A percentile compares a stretch with the other conserved stretches of the same genome.
Conservation (phyloP, 73 alveolate species). For the Paramecium primaurelia region DNA sequence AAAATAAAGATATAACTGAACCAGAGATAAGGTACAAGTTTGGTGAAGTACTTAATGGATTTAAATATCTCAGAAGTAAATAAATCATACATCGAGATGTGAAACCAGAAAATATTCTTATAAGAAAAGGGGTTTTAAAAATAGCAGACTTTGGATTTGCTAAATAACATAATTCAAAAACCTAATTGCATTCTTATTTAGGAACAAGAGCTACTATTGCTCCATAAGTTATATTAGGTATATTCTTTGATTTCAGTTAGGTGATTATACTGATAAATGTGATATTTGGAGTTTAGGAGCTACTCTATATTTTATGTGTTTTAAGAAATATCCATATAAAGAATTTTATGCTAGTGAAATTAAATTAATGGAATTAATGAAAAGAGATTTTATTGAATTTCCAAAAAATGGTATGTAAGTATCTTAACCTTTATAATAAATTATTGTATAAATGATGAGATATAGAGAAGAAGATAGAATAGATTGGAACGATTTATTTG, state of each 20-base stretch:
- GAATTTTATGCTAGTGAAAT: slow-evolving; percentile 47
- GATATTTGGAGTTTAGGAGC: slow-evolving; percentile 90
- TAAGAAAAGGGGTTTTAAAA: slow-evolving; percentile 81
- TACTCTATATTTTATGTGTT: slow-evolving; percentile 80
- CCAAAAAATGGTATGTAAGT: slow-evolving; percentile 21
- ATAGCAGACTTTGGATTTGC: slow-evolving; percentile 98
- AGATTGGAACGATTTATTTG: slow-evolving; percentile 42
- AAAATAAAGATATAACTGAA: slow-evolving; percentile 8
- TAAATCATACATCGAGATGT: slow-evolving; percentile 88
- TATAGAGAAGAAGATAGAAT: slow-evolving; percentile 56
- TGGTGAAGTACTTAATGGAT: slow-evolving; percentile 48
- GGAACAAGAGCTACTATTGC: slow-evolving; percentile 90
- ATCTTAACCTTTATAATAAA: neutral
- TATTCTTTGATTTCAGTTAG: slow-evolving; percentile 50
- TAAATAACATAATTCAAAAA: slow-evolving; percentile 39
- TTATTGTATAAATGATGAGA: slow-evolving; percentile 19
- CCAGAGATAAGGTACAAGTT: slow-evolving; percentile 36
- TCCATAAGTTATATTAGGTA: slow-evolving; percentile 74
- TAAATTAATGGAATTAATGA: slow-evolving; percentile 2
- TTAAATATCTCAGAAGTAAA: slow-evolving; percentile 13
- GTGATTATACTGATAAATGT: slow-evolving; percentile 57
- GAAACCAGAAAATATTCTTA: slow-evolving; percentile 93
- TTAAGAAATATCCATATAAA: slow-evolving; percentile 75
- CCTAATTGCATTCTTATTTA: slow-evolving; percentile 56
- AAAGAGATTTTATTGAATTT: slow-evolving; percentile 20